phyloP scores from a whole-genome alignment of 495 filamentous ascomycete genomes.

The Cairneyella variabilis region DNA sequence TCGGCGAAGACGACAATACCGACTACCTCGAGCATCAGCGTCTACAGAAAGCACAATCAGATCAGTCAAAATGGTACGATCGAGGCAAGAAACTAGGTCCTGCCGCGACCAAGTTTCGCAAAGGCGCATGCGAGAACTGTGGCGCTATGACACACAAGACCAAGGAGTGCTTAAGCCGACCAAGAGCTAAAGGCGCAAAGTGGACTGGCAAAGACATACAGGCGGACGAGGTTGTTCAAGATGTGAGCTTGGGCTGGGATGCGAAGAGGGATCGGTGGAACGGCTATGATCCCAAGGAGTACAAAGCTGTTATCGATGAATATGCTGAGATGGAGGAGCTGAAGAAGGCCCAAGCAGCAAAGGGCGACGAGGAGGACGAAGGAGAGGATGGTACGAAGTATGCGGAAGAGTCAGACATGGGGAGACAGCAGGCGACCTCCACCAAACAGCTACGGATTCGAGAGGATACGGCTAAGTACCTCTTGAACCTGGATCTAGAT shows the following conservation, averaged over 20 bases:
- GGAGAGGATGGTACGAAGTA: constrained; percentile 66
- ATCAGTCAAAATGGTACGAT: constrained; percentile 85
- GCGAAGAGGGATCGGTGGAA: constrained; percentile 99
- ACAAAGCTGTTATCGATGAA: constrained; percentile 78
- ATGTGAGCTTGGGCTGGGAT: constrained; percentile 88
- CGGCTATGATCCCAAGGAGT: constrained; percentile 87
- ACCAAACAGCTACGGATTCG: constrained; percentile 86
- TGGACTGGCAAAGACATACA: constrained; percentile 93
- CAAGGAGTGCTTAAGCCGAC: constrained; percentile 88
- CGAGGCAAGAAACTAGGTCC: constrained; percentile 75
- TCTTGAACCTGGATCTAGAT: constrained; percentile 90
- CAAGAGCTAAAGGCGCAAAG: constrained; percentile 83
- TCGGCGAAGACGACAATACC: constrained; percentile 69
- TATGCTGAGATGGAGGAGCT: constrained; percentile 83
- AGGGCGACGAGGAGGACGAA: constrained; percentile 44
- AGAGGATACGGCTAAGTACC: constrained; percentile 98
- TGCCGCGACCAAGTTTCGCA: constrained; percentile 92
- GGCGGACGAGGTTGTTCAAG: constrained; percentile 83
- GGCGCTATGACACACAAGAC: constrained; percentile 94
- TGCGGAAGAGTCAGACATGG: constrained; percentile 97
- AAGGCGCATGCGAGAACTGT: constrained; percentile 97
- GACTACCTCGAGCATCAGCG: constrained; percentile 99
- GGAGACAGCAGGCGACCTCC: constrained; percentile 80
- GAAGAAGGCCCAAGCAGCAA: constrained; percentile 46
- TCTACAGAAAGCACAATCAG: constrained; percentile 65